Conservation (phyloP, 2,329 filamentous ascomycete genomes). For the Xylaria multiplex region DNA sequence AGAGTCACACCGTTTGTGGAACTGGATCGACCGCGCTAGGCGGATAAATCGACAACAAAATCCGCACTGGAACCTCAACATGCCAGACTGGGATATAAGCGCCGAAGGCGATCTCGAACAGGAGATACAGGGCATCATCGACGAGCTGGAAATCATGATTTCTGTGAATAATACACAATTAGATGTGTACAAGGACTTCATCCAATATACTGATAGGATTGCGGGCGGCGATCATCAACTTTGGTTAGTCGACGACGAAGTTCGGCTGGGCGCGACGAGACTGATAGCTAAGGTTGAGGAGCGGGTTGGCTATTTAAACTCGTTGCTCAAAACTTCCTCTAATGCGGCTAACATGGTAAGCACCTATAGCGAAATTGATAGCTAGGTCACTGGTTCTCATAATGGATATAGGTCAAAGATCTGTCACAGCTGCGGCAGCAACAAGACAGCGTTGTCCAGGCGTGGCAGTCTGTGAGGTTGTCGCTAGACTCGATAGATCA, state of each 20-base stretch:
- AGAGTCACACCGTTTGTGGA: conserved; percentile 16
- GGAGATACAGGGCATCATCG: conserved; percentile 49
- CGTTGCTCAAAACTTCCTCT: conserved; percentile 16
- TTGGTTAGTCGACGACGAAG: not conserved
- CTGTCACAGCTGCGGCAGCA: conserved; percentile 50
- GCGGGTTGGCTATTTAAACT: conserved; percentile 19
- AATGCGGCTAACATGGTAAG: conserved; percentile 7
- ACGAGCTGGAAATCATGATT: conserved; percentile 50
- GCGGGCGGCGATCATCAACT: not conserved
- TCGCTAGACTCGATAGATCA: conserved; percentile 49
- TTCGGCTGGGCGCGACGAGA: not conserved
- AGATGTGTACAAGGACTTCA: conserved; percentile 34
- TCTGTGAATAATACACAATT: conserved; percentile 45
- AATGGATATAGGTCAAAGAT: conserved; percentile 39
- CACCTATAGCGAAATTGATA: not conserved
- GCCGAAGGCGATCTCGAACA: conserved; percentile 46
- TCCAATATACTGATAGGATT: conserved; percentile 10
- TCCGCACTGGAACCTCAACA: not conserved
- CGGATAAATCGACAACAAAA: conserved; percentile 17
- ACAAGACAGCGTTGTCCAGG: conserved; percentile 50
- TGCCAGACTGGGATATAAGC: conserved; percentile 20
- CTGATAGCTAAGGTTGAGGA: conserved; percentile 25
- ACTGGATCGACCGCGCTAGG: conserved; percentile 23
- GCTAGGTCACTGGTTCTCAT: not conserved
- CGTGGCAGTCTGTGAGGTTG: conserved; percentile 45